A percentile compares a stretch with the other conserved stretches of the same genome.
These are phyloP conservation scores for Capronia epimyces DNA, from an alignment of 2,329 filamentous ascomycete species.

Conservation along the genomic window DNA sequence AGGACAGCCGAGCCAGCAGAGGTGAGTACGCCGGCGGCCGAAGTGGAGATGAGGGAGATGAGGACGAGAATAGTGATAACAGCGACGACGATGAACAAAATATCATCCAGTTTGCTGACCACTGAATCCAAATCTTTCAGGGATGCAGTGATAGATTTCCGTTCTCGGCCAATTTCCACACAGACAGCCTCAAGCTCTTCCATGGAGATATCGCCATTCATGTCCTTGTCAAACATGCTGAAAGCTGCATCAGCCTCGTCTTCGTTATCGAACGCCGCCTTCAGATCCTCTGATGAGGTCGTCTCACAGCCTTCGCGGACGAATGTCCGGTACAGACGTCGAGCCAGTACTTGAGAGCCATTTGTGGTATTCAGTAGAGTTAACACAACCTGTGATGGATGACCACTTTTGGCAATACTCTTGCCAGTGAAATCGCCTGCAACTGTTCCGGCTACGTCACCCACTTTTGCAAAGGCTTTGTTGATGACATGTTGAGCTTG, in stretches of 20 bases:
- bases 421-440: constrained; percentile 89
- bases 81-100: constrained; percentile 80
- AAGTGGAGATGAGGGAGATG: constrained; percentile 81
- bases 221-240: constrained; percentile 87
- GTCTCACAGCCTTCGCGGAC: constrained; percentile 69
- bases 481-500: constrained; percentile 68
- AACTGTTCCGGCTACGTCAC: constrained; percentile 76
- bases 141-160: constrained; percentile 90
- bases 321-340: constrained; percentile 82
- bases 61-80: constrained; percentile 80
- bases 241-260: constrained; percentile 90
- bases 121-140: constrained; percentile 93
- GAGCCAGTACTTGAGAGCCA: constrained; percentile 76
- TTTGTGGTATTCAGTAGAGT: constrained; percentile 66
- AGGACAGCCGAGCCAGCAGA: constrained; percentile 83
- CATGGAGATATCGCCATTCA: constrained; percentile 95
- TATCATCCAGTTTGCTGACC: constrained; percentile 79
- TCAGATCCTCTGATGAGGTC: constrained; percentile 71
- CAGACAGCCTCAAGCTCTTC: constrained; percentile 89
- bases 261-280: constrained; percentile 68
- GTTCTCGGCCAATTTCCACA: constrained; percentile 88
- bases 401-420: constrained; percentile 60
- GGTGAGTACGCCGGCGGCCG: constrained; percentile 83
- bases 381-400: constrained; percentile 78
- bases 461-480: constrained; percentile 70